These are phyloP conservation scores for Moesziomyces parantarcticus DNA, from an alignment of 1,284 basidiomycete species.

Conservation along the genomic window DNA sequence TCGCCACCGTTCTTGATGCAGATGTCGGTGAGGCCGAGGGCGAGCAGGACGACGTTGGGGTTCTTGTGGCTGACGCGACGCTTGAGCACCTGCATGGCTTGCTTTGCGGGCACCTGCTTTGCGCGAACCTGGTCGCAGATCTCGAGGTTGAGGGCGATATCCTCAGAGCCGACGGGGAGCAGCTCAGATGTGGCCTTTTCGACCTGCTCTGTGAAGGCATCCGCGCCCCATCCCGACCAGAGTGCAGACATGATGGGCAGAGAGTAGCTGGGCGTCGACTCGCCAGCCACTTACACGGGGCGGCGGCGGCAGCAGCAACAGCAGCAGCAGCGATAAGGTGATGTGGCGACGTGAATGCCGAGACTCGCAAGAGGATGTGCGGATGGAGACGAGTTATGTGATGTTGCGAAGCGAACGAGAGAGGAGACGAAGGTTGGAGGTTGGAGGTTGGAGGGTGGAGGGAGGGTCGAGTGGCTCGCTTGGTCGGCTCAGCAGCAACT, in stretches of 20 bases:
- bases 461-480: no score
- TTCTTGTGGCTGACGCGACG: conserved; percentile 90
- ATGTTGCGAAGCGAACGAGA: no score
- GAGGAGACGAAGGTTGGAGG: no score
- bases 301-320: not conserved
- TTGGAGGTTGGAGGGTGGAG: no score
- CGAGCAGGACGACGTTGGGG: conserved; percentile 90
- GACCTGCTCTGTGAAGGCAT: conserved; percentile 60
- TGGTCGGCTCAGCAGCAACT: no score
- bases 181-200: conserved; percentile 92
- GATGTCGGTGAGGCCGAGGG: conserved; percentile 84
- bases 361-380: no score
- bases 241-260: conserved; percentile 49
- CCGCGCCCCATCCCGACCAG: conserved; percentile 57
- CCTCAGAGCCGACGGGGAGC: conserved; percentile 77
- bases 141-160: conserved; percentile 92
- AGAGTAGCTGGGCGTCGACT: no score
- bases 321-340: not conserved
- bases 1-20: conserved; percentile 99
- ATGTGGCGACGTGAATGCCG: no score
- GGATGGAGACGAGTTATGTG: no score
- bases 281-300: not conserved
- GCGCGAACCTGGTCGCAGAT: conserved; percentile 94
- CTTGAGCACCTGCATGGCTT: conserved; percentile 89
- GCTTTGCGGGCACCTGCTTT: conserved; percentile 84